phyloP scores from a whole-genome alignment of 345 rosid species.

The Moricandia arvensis region DNA sequence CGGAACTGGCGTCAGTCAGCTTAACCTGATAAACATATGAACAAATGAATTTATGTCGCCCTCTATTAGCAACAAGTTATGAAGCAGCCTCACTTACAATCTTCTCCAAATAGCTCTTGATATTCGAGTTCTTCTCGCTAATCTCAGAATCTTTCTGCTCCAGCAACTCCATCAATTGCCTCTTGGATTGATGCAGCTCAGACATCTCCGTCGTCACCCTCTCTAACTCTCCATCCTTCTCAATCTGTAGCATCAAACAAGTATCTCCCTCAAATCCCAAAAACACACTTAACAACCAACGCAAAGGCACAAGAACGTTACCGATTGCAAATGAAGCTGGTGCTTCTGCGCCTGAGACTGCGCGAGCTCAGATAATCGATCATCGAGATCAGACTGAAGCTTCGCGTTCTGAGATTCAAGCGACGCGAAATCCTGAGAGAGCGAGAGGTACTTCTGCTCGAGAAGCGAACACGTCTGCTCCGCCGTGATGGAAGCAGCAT shows the following conservation, averaged over 20 bases:
- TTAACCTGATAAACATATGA: conserved; percentile 47
- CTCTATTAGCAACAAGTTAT: background rate
- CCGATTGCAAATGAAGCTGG: conserved; percentile 75
- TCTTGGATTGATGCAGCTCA: conserved; percentile 78
- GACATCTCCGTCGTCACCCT: conserved; percentile 64
- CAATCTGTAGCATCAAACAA: conserved; percentile 53
- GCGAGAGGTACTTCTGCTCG: conserved; percentile 87
- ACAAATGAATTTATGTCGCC: background rate
- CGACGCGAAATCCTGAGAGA: conserved; percentile 57
- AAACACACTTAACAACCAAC: background rate
- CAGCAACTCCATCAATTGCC: conserved; percentile 77
- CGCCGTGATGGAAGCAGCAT: conserved; percentile 83
- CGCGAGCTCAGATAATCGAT: conserved; percentile 62
- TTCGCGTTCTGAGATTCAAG: conserved; percentile 62
- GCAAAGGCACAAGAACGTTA: conserved; percentile 14
- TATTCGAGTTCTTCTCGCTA: conserved; percentile 70
- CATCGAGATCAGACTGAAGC: conserved; percentile 72
- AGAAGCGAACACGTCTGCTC: conserved; percentile 95
- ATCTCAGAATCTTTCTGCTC: conserved; percentile 80
- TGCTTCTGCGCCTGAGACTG: conserved; percentile 76
- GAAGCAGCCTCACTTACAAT: conserved; percentile 47
- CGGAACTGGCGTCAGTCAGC: conserved; percentile 62
- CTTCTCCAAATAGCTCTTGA: conserved; percentile 74
- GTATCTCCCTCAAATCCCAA: background rate
- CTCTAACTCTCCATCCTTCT: conserved; percentile 80